Evolutionary conservation across 495 filamentous ascomycete genomes (phyloP).

Genomic region (Hyaloscypha finlandica): DNA sequence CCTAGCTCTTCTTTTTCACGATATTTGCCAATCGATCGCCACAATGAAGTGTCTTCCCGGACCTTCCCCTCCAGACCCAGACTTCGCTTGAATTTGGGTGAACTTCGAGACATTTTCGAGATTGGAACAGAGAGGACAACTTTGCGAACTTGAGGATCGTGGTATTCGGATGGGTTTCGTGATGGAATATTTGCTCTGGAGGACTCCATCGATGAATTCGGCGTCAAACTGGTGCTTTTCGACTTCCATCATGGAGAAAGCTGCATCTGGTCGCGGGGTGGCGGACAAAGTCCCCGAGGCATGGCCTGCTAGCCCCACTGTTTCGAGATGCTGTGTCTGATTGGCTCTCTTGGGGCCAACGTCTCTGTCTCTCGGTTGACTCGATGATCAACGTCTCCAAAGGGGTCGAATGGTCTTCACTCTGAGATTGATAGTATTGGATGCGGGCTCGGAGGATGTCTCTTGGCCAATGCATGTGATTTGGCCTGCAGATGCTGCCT

Average conservation of each 20-base stretch:
- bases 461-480: too few relatives aligned
- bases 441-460: too few relatives aligned
- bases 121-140: not conserved
- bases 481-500: too few relatives aligned
- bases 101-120: constrained; percentile 5
- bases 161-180: not conserved
- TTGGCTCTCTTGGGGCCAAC: not conserved
- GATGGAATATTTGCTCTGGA: not conserved
- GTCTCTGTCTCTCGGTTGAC: not conserved
- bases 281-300: constrained; percentile 15
- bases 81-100: not conserved
- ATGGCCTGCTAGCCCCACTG: not conserved
- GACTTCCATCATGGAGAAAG: constrained; percentile 3
- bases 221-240: not conserved
- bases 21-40: not conserved
- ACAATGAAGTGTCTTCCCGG: not conserved
- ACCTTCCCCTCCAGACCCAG: not conserved
- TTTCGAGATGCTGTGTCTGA: not conserved
- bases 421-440: too few relatives aligned
- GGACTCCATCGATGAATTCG: constrained; percentile 6
- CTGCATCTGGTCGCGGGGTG: constrained; percentile 8
- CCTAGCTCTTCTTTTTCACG: constrained; percentile 2
- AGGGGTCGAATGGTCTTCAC: too few relatives aligned
- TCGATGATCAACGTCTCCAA: too few relatives aligned
- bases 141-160: not conserved